These are phyloP conservation scores for Pseudogymnoascus sp. DNA, from an alignment of 2,329 filamentous ascomycete genomes.

Conservation along the genomic window DNA sequence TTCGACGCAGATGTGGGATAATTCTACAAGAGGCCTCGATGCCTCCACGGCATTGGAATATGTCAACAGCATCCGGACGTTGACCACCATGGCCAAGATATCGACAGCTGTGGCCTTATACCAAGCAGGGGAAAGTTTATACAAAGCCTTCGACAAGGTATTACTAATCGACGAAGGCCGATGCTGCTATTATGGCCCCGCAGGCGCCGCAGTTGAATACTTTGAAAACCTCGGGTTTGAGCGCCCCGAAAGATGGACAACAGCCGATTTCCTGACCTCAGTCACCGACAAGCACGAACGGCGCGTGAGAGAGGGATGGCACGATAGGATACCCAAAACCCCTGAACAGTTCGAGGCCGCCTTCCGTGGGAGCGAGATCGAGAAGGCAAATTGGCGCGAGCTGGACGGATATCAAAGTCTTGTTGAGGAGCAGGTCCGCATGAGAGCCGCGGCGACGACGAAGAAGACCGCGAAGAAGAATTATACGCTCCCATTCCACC, in stretches of 20 bases:
- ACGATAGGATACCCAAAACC: constrained; percentile 50
- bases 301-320: constrained; percentile 51
- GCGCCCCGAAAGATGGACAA: constrained; percentile 50
- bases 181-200: constrained; percentile 56
- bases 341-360: constrained; percentile 45
- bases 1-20: constrained; percentile 70
- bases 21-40: constrained; percentile 71
- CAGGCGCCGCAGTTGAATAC: constrained; percentile 52
- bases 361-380: constrained; percentile 40
- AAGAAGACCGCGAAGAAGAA: constrained; percentile 39
- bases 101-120: constrained; percentile 62
- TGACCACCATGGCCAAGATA: constrained; percentile 67
- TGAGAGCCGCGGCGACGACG: constrained; percentile 30
- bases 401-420: constrained; percentile 43
- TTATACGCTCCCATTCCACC: constrained; percentile 41
- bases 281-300: constrained; percentile 67
- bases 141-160: constrained; percentile 71
- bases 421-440: constrained; percentile 27
- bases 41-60: constrained; percentile 73
- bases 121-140: constrained; percentile 61
- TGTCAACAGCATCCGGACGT: constrained; percentile 57
- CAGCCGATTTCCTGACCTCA: constrained; percentile 69
- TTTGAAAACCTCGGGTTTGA: constrained; percentile 57
- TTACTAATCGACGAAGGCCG: constrained; percentile 66
- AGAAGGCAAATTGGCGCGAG: constrained; percentile 36